Evolutionary conservation across 1,284 basidiomycete genomes (phyloP), one percentile per base, ranked within the genome.

Genomic region (Moesziomyces globuligerus): DNA sequence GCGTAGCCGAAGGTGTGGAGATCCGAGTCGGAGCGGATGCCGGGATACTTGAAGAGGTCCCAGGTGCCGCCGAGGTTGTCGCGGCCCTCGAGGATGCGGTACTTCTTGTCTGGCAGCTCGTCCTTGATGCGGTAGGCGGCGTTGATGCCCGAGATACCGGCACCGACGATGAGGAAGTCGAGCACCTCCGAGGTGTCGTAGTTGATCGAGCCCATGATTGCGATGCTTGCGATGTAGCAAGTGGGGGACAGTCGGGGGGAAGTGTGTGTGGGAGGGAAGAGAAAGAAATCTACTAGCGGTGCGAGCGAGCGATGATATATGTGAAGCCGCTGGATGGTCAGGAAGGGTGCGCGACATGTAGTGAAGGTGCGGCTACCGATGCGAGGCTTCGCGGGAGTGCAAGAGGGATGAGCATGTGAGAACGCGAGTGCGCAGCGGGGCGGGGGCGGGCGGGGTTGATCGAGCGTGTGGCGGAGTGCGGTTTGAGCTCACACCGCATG

Each of bases 111-210:
- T 21, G 68, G 74, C 23, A 75, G 66, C 41, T 67, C 48, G 24
- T 72, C 64, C 17, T 64, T 40, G 46, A 76, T 58, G 41, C 79
- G 72, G 58, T 81, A 81, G 20, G 74, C 75, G 42, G 77, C 76
- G 52, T 80, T 81, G 68, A 80, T 78, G 49, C 79, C 79, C 18
- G 77, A 79, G 67, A 81, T 72, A 58, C 79, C 79, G 37, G 78
- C 76, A 38, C 79, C 79, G 45, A 81, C 58, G 55, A 81, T 72
- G 61, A 80, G 38, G 11, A 80, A 69, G 47, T 75, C 74, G 53
- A 65, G 60, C 7, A 73, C 59, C 47, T 62, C 61, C 9, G 66
- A 62, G 25, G 57, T 34, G 53, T 61, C 45, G 46, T 61, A 59
- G 36, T 54, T 54, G 41, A 58, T 48, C 23, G 69, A 72, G 43